phyloP scores from a whole-genome alignment of 306 rosid species.

The Malus asiatica region DNA sequence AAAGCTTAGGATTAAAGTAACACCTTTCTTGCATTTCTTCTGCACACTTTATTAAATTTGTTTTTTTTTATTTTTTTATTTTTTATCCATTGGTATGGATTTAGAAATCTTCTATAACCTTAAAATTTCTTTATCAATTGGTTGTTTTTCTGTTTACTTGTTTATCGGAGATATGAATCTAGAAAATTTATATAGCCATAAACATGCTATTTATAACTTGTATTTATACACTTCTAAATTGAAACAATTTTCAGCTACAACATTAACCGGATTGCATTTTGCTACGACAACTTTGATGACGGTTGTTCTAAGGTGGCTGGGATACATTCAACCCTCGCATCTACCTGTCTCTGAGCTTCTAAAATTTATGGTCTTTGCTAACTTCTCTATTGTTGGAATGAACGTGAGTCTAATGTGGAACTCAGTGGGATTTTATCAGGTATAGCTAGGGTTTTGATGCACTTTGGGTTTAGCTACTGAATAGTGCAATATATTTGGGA shows the following conservation, averaged over 20 bases:
- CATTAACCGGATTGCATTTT: slow-evolving; percentile 82
- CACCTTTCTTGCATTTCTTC: neutral
- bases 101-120: too few species aligned
- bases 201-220: neutral
- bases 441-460: slow-evolving; percentile 8
- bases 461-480: slow-evolving; percentile 8
- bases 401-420: slow-evolving; percentile 95
- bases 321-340: slow-evolving; percentile 70
- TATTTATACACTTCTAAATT: neutral
- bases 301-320: slow-evolving; percentile 51
- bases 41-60: neutral
- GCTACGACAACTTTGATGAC: slow-evolving; percentile 74
- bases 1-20: too few species aligned
- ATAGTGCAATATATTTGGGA: slow-evolving; percentile 8
- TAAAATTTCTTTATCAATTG: neutral
- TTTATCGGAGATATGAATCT: neutral
- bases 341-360: slow-evolving; percentile 73
- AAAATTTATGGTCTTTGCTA: slow-evolving; percentile 77
- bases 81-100: too few species aligned
- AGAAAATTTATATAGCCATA: neutral
- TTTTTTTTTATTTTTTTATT: too few species aligned
- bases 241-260: slow-evolving; percentile 64
- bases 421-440: slow-evolving; percentile 96
- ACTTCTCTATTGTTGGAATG: slow-evolving; percentile 91
- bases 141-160: neutral